A percentile compares a stretch with the other conserved stretches of the same genome.
phyloP scores from a whole-genome alignment of 106 monocot genomes.

The Dioscorea zingiberensis region DNA sequence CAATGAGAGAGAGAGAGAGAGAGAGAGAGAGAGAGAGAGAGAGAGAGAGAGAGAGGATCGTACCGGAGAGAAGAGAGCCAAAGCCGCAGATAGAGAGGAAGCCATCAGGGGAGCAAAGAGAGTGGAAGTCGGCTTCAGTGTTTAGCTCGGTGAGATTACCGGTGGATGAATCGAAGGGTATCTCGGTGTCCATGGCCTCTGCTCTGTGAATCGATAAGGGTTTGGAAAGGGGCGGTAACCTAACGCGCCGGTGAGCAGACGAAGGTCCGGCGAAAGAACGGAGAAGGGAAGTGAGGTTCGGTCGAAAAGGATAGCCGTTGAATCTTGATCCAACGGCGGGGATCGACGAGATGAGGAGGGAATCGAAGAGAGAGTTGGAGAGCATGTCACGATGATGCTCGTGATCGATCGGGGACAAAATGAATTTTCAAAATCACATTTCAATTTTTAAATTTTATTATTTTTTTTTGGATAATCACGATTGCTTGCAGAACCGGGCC shows the following conservation, averaged over 20 bases:
- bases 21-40: too few species aligned
- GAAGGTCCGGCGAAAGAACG: neutral
- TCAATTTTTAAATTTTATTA: too few species aligned
- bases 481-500: too few species aligned
- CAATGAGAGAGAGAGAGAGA: neutral
- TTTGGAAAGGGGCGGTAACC: neutral
- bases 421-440: too few species aligned
- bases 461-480: too few species aligned
- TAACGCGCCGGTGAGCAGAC: neutral
- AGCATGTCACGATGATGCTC: neutral
- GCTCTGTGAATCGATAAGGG: neutral
- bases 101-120: conserved; percentile 45
- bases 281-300: neutral
- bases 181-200: conserved; percentile 16
- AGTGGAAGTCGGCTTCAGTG: conserved; percentile 54
- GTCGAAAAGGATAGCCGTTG: conserved; percentile 6
- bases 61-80: conserved; percentile 95
- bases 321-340: conserved; percentile 37
- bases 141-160: conserved; percentile 37
- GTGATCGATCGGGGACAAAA: too few species aligned
- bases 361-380: neutral
- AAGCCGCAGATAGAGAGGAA: conserved; percentile 81
- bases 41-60: neutral
- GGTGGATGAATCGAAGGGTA: conserved; percentile 1
- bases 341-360: neutral